phyloP scores from a whole-genome alignment of 768 basidiomycete species.

The Russula olivacea region DNA sequence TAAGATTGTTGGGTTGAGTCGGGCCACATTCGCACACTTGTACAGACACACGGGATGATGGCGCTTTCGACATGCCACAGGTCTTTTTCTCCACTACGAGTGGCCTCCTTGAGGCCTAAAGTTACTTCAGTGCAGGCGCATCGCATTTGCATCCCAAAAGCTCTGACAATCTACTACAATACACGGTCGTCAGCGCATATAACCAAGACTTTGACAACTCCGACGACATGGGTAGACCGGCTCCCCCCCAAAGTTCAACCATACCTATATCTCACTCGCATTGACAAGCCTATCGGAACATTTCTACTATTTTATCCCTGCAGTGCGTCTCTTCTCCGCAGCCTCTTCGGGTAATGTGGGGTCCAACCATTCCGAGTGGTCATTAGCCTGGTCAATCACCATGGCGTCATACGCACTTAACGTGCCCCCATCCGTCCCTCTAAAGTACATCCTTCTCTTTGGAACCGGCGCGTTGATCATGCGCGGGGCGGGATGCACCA shows the following conservation, averaged over 20 bases:
- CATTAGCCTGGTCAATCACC: constrained; percentile 91
- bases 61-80: not conserved
- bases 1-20: constrained; percentile 4
- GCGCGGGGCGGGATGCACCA: constrained; percentile 97
- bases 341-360: not conserved
- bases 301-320: constrained; percentile 91
- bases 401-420: constrained; percentile 86
- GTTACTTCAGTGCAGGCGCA: not conserved
- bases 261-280: constrained; percentile 78
- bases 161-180: not conserved
- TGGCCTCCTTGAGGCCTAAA: not conserved
- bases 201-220: constrained; percentile 18
- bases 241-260: constrained; percentile 58
- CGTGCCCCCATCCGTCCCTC: constrained; percentile 57
- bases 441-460: constrained; percentile 77
- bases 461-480: constrained; percentile 89
- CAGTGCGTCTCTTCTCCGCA: constrained; percentile 50
- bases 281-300: constrained; percentile 96
- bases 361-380: too few species aligned
- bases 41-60: not conserved
- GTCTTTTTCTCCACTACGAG: not conserved
- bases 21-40: not conserved
- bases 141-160: not conserved
- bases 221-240: constrained; percentile 59
- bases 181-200: not conserved